Conservation (phyloP, 305 asterid species). For the Solanum hybrid region DNA sequence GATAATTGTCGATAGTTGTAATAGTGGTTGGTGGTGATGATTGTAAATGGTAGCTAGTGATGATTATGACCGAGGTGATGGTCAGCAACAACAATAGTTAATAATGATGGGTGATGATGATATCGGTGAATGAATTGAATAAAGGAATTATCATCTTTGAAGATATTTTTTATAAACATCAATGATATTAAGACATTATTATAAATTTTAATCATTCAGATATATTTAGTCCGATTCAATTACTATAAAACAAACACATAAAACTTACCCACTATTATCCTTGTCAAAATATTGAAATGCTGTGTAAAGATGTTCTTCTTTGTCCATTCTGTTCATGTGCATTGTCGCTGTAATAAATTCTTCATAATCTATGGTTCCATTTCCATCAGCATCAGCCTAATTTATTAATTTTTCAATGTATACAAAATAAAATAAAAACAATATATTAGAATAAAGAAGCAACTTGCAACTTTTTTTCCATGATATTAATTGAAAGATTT, state of each 20-base stretch:
- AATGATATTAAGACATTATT: too few species aligned
- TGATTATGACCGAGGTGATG: not conserved
- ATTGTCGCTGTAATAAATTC: constrained; percentile 98
- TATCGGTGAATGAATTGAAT: not conserved
- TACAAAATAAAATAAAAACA: not conserved
- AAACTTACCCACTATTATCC: constrained; percentile 79
- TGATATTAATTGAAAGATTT: not conserved
- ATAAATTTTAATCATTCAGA: too few species aligned
- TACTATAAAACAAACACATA: too few species aligned
- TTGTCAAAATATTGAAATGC: constrained; percentile 96
- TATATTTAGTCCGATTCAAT: not conserved
- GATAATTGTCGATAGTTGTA: not conserved
- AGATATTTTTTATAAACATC: not conserved
- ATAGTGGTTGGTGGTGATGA: not conserved
- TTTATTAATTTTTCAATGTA: not conserved
- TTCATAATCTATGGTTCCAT: constrained; percentile 88
- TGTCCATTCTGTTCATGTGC: constrained; percentile 95
- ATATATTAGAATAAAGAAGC: not conserved
- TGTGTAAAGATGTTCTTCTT: constrained; percentile 95
- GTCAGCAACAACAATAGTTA: not conserved
- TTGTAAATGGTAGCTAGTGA: not conserved
- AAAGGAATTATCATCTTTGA: not conserved
- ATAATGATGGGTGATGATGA: not conserved
- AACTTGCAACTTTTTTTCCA: not conserved
- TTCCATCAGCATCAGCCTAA: constrained; percentile 95